Evolutionary conservation across 768 basidiomycete species (phyloP).

Genomic region (Amanita rubescens): DNA sequence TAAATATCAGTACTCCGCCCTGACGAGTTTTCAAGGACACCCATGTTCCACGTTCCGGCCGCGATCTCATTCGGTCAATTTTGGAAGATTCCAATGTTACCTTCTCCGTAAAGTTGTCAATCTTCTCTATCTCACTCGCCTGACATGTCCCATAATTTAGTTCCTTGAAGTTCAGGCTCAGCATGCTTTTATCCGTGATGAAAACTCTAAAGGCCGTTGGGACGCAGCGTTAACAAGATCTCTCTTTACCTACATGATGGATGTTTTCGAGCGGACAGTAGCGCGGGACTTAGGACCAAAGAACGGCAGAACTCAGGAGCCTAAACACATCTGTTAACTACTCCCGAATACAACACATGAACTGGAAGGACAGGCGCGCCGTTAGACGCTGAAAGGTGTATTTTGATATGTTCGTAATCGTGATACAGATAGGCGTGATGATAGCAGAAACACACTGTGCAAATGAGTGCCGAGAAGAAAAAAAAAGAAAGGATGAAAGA

Average conservation of each 20-base stretch:
- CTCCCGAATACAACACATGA: conserved; percentile 2
- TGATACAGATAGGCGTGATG: conserved; percentile 40
- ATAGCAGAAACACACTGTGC: conserved; percentile 32
- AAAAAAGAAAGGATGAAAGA: conserved; percentile 42
- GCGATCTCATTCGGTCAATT: conserved; percentile 75
- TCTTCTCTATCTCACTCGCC: background rate
- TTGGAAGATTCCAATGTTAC: conserved; percentile 76
- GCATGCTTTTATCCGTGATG: conserved; percentile 93
- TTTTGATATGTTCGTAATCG: conserved; percentile 19
- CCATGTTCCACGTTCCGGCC: conserved; percentile 81
- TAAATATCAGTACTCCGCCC: background rate
- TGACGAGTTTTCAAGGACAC: conserved; percentile 53
- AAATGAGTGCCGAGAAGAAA: conserved; percentile 35
- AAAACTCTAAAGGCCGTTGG: conserved; percentile 90
- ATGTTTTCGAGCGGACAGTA: conserved; percentile 85
- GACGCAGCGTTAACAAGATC: conserved; percentile 85
- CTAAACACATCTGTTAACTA: conserved; percentile 73
- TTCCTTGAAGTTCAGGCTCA: conserved; percentile 96
- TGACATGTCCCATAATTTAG: conserved; percentile 26
- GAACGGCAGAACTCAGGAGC: conserved; percentile 32
- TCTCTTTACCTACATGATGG: conserved; percentile 82
- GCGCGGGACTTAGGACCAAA: conserved; percentile 78
- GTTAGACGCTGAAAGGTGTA: background rate
- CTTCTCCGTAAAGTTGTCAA: conserved; percentile 47
- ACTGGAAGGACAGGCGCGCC: conserved; percentile 8